Evolutionary conservation across 1,139 yeast species (phyloP).

Genomic region (Yamadazyma epiphylla): DNA sequence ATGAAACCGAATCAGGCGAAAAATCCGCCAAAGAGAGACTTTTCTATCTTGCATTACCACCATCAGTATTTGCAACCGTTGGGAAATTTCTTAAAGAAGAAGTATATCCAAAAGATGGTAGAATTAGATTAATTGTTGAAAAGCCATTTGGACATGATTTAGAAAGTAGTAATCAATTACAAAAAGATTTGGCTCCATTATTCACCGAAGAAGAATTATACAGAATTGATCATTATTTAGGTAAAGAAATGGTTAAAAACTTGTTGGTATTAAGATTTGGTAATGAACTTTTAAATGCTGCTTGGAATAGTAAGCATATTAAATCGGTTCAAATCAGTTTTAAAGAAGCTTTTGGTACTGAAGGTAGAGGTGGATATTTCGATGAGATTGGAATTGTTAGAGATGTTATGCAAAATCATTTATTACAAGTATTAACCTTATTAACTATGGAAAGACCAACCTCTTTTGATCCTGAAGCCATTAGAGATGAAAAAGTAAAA

Average conservation of each 20-base stretch:
- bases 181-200: conserved; percentile 72
- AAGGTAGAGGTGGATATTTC: conserved; percentile 98
- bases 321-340: conserved; percentile 81
- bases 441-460: conserved; percentile 96
- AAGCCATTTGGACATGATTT: conserved; percentile 97
- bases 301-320: conserved; percentile 82
- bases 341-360: conserved; percentile 97
- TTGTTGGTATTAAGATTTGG: conserved; percentile 85
- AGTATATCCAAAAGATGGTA: conserved; percentile 66
- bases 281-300: conserved; percentile 76
- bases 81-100: conserved; percentile 67
- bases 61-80: conserved; percentile 81
- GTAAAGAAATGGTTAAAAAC: conserved; percentile 97
- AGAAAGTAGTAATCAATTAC: conserved; percentile 71
- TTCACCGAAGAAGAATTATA: conserved; percentile 89
- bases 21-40: conserved; percentile 59
- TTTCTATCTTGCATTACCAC: conserved; percentile 93
- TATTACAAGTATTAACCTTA: conserved; percentile 86
- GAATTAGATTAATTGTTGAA: conserved; percentile 83
- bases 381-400: conserved; percentile 93
- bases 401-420: conserved; percentile 97
- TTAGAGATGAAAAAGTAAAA: conserved; percentile 94
- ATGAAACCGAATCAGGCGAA: conserved; percentile 49
- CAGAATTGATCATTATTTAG: conserved; percentile 95
- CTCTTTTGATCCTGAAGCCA: conserved; percentile 84